Base-by-base conservation (phyloP, 768 basidiomycete species). In the Jaapia argillacea region DNA sequence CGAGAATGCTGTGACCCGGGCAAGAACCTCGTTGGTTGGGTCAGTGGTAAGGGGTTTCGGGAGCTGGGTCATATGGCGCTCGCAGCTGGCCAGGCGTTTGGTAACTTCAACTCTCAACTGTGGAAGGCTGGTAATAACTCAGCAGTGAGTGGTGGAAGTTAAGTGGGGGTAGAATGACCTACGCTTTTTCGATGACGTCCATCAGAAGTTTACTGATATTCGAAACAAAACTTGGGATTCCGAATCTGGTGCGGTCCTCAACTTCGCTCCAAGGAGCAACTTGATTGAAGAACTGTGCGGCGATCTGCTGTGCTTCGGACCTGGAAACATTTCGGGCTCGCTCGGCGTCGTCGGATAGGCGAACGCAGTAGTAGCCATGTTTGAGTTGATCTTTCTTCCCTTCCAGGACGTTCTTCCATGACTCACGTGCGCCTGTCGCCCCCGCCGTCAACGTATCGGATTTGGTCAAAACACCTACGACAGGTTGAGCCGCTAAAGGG, bases 291-390 rank as follows among this genome's bases (percentile, higher is more conserved):
- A 72, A 81, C 0, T 61, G 45, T 0, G 54, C 44, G 1, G 71
- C 72, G 0, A 59, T 52, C 12, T 42, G 45, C 39, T 73, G 65
- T 4, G 65, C 57, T 16, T 65, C 71, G 0, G 49, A 39, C 13
- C 63, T 63, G 1, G 68, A 57, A 7, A 70, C 54, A 3, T 56
- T 54, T 27, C 54, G 49, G 12, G 52, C 46, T 1, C 83, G 73
- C 44, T 80, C 70, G 1, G 54, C 59, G 49, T 82, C 83, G 40
- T 79, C 71, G 0, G 78, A 77, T 6, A 81, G 74, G 35, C 77
- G 77, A 23, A 81, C 77, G 16, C 77, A 79, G 43, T 75, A 82
- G 45, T 82, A 84, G 12, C 82, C 73, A 42, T 76, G 76, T 27
- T 52, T 66, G 45, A 83, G 59, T 37, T 56, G 38, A 24, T 51